A percentile compares a stretch with the other conserved stretches of the same genome.
These are phyloP conservation scores for Lecanicillium sp. DNA, from an alignment of 2,329 filamentous ascomycete species.

Conservation along the genomic window DNA sequence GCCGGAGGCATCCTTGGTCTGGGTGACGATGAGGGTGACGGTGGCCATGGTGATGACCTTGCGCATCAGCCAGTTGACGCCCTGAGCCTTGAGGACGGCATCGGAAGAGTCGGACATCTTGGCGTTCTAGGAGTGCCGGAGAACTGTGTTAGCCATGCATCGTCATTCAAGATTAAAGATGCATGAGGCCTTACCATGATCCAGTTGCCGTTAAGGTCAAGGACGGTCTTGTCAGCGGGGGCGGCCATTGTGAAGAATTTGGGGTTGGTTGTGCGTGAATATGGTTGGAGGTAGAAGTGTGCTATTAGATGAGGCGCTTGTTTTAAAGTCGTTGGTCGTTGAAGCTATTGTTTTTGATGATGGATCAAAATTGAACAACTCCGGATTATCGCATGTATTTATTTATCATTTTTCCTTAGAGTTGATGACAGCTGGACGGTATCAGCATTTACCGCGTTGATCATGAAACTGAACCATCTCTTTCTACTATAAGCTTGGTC, in stretches of 20 bases:
- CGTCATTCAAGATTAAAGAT: not conserved
- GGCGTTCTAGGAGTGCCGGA: constrained; percentile 3
- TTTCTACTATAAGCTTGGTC: constrained; percentile 10
- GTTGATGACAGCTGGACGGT: not conserved
- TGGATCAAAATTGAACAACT: not conserved
- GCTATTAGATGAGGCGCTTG: not conserved
- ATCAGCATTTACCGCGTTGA: constrained; percentile 8
- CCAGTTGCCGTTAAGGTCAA: constrained; percentile 14
- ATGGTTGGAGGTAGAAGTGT: not conserved
- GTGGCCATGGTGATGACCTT: constrained; percentile 18
- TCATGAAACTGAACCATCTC: constrained; percentile 6
- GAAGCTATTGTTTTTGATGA: not conserved
- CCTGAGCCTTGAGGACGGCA: constrained; percentile 17
- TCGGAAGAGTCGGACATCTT: constrained; percentile 17
- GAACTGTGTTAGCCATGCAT: not conserved
- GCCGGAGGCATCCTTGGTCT: constrained; percentile 15
- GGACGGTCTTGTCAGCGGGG: constrained; percentile 13
- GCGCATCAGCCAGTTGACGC: constrained; percentile 19
- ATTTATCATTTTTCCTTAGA: constrained; percentile 1
- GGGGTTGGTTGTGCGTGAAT: not conserved
- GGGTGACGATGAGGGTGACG: constrained; percentile 16
- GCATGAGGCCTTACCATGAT: constrained; percentile 10
- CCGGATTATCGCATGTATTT: constrained; percentile 11
- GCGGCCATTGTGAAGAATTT: constrained; percentile 9
- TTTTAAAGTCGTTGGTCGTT: not conserved